phyloP scores from a whole-genome alignment of 164 flowering plant genomes.

The Stephania japonica region DNA sequence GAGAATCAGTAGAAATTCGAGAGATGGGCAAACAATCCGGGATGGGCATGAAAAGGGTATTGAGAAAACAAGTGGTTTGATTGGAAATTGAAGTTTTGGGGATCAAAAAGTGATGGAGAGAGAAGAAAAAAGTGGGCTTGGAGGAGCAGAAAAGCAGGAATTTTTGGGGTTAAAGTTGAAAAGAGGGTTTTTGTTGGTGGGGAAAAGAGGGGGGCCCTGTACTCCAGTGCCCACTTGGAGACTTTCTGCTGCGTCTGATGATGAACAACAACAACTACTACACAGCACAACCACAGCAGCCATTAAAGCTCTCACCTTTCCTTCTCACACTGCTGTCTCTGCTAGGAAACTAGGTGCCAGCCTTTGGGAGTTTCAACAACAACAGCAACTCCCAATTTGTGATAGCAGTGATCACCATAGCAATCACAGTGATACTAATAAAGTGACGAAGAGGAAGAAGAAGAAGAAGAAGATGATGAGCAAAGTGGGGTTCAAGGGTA shows the following conservation, averaged over 20 bases:
- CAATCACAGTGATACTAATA: too few relatives aligned
- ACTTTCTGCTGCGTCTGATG: conserved; percentile 18
- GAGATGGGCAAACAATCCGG: conserved; percentile 7
- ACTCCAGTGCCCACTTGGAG: conserved; percentile 77
- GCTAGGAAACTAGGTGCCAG: conserved; percentile 69
- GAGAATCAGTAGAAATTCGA: not conserved
- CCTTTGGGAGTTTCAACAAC: conserved; percentile 55
- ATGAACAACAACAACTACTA: not conserved
- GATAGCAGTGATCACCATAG: too few relatives aligned
- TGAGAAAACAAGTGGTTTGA: conserved; percentile 8
- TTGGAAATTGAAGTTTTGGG: not conserved
- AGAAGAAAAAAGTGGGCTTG: conserved; percentile 24
- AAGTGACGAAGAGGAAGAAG: too few relatives aligned
- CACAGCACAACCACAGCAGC: not conserved
- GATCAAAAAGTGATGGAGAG: conserved; percentile 24
- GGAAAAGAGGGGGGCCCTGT: conserved; percentile 50
- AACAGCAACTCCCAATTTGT: not conserved
- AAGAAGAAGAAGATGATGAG: too few relatives aligned
- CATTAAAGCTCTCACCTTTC: conserved; percentile 11
- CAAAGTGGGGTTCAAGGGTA: too few relatives aligned
- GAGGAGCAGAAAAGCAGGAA: conserved; percentile 52
- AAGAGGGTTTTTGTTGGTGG: conserved; percentile 37
- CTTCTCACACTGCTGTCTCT: conserved; percentile 25
- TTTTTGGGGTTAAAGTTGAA: conserved; percentile 51
- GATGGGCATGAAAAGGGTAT: conserved; percentile 12